A percentile compares a stretch with the other conserved stretches of the same genome.
Evolutionary conservation across 2,329 filamentous ascomycete species (phyloP).

Genomic region (Colletotrichum sp.): DNA sequence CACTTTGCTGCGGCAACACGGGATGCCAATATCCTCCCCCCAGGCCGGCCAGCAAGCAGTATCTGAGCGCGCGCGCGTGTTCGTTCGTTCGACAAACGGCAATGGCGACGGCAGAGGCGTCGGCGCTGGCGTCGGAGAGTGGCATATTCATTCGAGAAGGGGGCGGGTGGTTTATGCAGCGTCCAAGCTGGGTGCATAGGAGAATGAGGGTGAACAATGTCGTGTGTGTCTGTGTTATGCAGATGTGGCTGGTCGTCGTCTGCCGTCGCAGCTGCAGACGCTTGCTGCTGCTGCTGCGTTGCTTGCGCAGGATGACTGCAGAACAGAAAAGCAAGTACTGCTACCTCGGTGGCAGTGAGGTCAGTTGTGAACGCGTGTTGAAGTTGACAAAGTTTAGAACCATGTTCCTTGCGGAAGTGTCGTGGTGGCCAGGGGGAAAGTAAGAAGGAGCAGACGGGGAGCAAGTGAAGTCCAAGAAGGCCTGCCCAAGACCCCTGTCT

Average conservation of each 20-base stretch:
- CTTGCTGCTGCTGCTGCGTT: neutral
- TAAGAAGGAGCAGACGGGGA: neutral
- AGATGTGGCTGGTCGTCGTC: neutral
- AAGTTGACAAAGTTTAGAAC: neutral
- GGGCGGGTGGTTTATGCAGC: neutral
- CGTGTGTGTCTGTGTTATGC: neutral
- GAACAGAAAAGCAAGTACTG: neutral
- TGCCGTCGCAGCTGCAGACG: neutral
- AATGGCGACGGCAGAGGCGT: neutral
- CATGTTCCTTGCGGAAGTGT: constrained; percentile 4
- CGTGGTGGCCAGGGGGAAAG: neutral
- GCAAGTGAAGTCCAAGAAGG: constrained; percentile 12
- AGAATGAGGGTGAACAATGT: neutral
- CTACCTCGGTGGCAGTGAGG: neutral
- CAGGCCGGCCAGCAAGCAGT: neutral
- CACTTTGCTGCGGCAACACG: neutral
- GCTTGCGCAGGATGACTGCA: neutral
- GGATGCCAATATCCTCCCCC: neutral
- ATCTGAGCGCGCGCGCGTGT: neutral
- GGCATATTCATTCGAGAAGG: neutral
- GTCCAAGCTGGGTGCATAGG: neutral
- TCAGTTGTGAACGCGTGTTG: neutral
- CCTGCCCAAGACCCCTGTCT: neutral
- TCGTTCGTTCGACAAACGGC: neutral
- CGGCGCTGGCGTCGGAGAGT: neutral